Conservation (phyloP, 73 alveolate species). For the Blepharisma stoltei region DNA sequence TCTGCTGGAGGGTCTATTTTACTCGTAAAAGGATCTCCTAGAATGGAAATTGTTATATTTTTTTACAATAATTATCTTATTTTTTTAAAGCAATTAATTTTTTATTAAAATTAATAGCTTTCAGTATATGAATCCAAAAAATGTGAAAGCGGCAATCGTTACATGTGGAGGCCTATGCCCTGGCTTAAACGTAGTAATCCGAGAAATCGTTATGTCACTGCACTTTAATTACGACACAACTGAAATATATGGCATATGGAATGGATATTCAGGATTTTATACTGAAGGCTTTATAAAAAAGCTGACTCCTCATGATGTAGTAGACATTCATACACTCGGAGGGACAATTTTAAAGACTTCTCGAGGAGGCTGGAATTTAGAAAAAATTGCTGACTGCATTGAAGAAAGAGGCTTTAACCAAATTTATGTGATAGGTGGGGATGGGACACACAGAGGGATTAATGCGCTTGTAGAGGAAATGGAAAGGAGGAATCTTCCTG, state of each 20-base stretch:
- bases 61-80: no score
- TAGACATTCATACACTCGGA: constrained; percentile 75
- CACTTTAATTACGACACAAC: constrained; percentile 83
- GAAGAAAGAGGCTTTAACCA: constrained; percentile 72
- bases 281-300: constrained; percentile 48
- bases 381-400: constrained; percentile 67
- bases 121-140: constrained; percentile 77
- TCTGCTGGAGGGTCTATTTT: not conserved
- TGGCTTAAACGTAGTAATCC: constrained; percentile 94
- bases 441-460: constrained; percentile 97
- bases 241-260: constrained; percentile 83
- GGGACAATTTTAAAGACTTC: constrained; percentile 93
- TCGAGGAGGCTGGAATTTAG: constrained; percentile 88
- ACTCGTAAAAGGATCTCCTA: constrained; percentile 11
- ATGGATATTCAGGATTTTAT: constrained; percentile 72
- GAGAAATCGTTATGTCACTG: constrained; percentile 96
- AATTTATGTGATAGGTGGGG: constrained; percentile 97
- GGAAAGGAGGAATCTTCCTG: constrained; percentile 55
- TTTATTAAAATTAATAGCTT: no score
- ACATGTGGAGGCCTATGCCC: constrained; percentile 99
- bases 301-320: constrained; percentile 63
- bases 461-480: constrained; percentile 61
- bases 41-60: not conserved
- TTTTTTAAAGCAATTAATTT: no score
- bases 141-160: constrained; percentile 97